These are phyloP conservation scores for Pythium sukuiense DNA, from an alignment of 352 stramenopile genomes.

Conservation along the genomic window DNA sequence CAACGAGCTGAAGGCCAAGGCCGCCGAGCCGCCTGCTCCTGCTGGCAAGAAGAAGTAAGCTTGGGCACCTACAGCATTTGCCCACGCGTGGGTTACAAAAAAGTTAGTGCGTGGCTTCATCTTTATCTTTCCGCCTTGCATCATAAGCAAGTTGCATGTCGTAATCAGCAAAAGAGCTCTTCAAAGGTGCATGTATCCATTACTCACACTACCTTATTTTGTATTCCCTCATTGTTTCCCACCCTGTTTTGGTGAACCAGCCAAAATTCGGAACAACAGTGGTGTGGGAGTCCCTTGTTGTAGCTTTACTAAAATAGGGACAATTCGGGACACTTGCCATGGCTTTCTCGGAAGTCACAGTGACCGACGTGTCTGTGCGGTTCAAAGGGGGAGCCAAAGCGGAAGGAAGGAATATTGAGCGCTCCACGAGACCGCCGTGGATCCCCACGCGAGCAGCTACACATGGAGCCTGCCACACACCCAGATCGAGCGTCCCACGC, in stretches of 20 bases:
- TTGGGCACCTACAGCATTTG: neutral
- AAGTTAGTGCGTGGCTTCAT: neutral
- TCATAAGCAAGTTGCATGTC: conserved; percentile 6
- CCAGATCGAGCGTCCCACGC: conserved; percentile 8
- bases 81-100: neutral
- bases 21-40: conserved; percentile 40
- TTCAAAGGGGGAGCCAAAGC: conserved; percentile 2
- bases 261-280: neutral
- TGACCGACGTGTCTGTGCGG: conserved; percentile 25
- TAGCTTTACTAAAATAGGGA: conserved; percentile 6
- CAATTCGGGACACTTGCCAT: conserved; percentile 15
- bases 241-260: conserved; percentile 9
- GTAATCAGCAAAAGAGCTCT: conserved; percentile 8
- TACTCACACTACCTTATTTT: neutral
- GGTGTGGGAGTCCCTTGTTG: conserved; percentile 4
- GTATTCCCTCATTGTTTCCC: neutral
- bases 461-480: conserved; percentile 19
- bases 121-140: neutral
- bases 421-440: neutral
- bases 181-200: conserved; percentile 16
- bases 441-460: conserved; percentile 1
- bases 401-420: conserved; percentile 4
- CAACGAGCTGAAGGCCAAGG: conserved; percentile 51
- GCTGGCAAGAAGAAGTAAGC: conserved; percentile 47
- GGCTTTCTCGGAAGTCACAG: conserved; percentile 1